phyloP scores from a whole-genome alignment of 305 asterid species.

The Andrographis paniculata region DNA sequence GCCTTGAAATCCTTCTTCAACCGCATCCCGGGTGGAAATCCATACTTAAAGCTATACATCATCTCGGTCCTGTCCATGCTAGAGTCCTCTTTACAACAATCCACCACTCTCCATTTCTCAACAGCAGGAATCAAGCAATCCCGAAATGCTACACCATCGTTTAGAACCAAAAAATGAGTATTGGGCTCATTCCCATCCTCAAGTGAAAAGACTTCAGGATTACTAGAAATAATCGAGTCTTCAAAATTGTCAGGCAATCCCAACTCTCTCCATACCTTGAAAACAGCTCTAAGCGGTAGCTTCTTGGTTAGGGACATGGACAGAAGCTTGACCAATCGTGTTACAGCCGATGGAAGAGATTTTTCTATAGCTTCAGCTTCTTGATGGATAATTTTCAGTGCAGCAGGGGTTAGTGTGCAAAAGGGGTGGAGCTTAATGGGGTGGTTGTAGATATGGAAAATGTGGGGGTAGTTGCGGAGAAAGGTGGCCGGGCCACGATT shows the following conservation, averaged over 20 bases:
- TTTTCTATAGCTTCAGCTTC: slow-evolving; percentile 41
- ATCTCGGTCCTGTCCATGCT: slow-evolving; percentile 43
- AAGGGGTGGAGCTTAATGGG: slow-evolving; percentile 48
- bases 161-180: slow-evolving; percentile 56
- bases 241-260: slow-evolving; percentile 90
- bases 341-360: slow-evolving; percentile 38
- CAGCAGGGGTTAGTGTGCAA: slow-evolving; percentile 53
- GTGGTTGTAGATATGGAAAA: slow-evolving; percentile 64
- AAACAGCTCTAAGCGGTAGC: slow-evolving; percentile 74
- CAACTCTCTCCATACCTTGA: slow-evolving; percentile 77
- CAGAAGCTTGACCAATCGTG: slow-evolving; percentile 59
- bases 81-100: slow-evolving; percentile 63
- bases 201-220: slow-evolving; percentile 45
- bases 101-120: slow-evolving; percentile 66
- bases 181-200: slow-evolving; percentile 57
- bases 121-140: slow-evolving; percentile 51
- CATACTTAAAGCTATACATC: slow-evolving; percentile 51
- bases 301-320: slow-evolving; percentile 61
- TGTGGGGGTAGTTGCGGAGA: slow-evolving; percentile 77
- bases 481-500: slow-evolving; percentile 77
- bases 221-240: slow-evolving; percentile 50
- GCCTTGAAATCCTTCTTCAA: slow-evolving; percentile 54
- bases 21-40: slow-evolving; percentile 84
- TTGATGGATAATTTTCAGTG: slow-evolving; percentile 33
- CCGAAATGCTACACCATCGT: slow-evolving; percentile 27